These are phyloP conservation scores for Sclerotinia spermophila DNA, from an alignment of 2,329 filamentous ascomycete genomes.

Conservation along the genomic window DNA sequence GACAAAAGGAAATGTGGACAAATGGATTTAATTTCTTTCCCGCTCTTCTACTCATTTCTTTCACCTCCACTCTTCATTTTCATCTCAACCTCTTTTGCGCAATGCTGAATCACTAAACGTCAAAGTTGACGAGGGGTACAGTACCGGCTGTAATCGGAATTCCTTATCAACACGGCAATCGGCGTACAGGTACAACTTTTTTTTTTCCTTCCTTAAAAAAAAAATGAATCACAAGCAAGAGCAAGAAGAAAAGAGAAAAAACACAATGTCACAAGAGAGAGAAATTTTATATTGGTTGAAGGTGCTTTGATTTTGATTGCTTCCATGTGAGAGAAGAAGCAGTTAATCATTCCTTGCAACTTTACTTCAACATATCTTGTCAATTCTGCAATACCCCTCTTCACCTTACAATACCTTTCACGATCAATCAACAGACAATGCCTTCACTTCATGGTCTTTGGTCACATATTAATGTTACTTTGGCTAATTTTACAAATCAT, in stretches of 20 bases:
- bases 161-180: conserved; percentile 34
- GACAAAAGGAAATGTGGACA: conserved; percentile 3
- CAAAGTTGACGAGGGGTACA: conserved; percentile 34
- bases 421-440: not conserved
- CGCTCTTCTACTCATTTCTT: not conserved
- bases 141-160: conserved; percentile 25
- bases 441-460: conserved; percentile 12
- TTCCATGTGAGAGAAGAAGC: not conserved
- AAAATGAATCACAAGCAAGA: conserved; percentile 17
- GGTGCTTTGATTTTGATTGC: not conserved
- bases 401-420: not conserved
- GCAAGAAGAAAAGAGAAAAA: conserved; percentile 7
- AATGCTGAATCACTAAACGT: conserved; percentile 23
- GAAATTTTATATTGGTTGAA: conserved; percentile 2
- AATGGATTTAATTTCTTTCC: not conserved
- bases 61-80: conserved; percentile 10
- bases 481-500: conserved; percentile 32
- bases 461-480: conserved; percentile 25
- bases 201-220: not conserved
- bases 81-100: conserved; percentile 15
- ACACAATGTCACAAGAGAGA: conserved; percentile 1
- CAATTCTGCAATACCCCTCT: not conserved
- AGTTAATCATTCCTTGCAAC: not conserved
- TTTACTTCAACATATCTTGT: not conserved
- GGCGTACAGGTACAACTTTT: conserved; percentile 20